Conservation (phyloP, 2,329 filamentous ascomycete genomes). For the Trichophyton benhamiae region DNA sequence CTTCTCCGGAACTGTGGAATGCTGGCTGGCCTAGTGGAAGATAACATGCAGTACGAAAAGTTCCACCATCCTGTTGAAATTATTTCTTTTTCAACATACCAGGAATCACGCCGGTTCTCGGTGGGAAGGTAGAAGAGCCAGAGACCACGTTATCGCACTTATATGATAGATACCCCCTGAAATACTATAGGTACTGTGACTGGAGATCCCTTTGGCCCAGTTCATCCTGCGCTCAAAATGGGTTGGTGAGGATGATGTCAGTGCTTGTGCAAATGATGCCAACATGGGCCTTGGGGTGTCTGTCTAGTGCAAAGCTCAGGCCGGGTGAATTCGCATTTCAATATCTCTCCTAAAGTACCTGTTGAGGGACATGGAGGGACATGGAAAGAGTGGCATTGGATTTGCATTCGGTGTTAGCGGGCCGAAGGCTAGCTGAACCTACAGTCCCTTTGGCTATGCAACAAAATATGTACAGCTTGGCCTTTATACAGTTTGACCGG, state of each 20-base stretch:
- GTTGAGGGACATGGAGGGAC: slow-evolving; percentile 23
- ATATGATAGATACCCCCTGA: slow-evolving; percentile 43
- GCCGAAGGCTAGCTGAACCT: slow-evolving; percentile 20
- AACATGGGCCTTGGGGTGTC: slow-evolving; percentile 40
- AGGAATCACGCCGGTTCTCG: slow-evolving; percentile 39
- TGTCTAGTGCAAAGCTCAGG: slow-evolving; percentile 41
- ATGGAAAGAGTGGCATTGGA: slow-evolving; percentile 25
- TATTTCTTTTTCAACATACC: slow-evolving; percentile 9
- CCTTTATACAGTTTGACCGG: too few relatives aligned
- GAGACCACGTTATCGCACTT: slow-evolving; percentile 42
- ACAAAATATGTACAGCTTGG: not conserved
- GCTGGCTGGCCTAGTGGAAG: slow-evolving; percentile 44
- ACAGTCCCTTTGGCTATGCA: slow-evolving; percentile 7
- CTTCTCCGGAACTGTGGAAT: too few relatives aligned
- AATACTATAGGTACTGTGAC: slow-evolving; percentile 27
- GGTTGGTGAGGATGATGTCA: slow-evolving; percentile 36
- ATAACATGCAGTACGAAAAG: slow-evolving; percentile 48
- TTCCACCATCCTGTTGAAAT: slow-evolving; percentile 38
- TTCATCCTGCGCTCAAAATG: slow-evolving; percentile 46
- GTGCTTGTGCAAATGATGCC: slow-evolving; percentile 36
- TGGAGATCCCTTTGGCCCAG: slow-evolving; percentile 50
- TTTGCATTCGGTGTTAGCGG: slow-evolving; percentile 21
- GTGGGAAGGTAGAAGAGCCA: slow-evolving; percentile 29
- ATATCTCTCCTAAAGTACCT: slow-evolving; percentile 33
- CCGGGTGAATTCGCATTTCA: slow-evolving; percentile 41